Percentiles rank a stretch among this genome's conserved stretches.
These are phyloP conservation scores for Rhododendron williamsianum DNA, from an alignment of 148 eudicot genomes.

Conservation along the genomic window DNA sequence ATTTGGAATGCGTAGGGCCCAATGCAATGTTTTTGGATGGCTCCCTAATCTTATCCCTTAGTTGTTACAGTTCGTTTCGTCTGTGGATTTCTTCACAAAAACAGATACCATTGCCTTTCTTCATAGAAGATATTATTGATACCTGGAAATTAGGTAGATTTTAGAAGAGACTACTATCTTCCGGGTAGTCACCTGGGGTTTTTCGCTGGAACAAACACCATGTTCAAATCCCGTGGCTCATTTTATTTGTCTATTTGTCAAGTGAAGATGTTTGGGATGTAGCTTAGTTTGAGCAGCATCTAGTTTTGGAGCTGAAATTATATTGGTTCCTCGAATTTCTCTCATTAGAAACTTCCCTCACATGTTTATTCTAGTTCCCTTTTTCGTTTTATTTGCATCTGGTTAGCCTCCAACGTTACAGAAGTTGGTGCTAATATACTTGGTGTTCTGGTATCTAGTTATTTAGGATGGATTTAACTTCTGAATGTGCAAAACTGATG, in stretches of 20 bases:
- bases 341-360: not conserved
- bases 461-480: not conserved
- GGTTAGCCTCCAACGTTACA: not conserved
- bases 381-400: not conserved
- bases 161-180: not conserved
- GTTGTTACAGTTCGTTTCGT: too few relatives aligned
- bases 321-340: not conserved
- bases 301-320: not conserved
- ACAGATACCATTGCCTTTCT: too few relatives aligned
- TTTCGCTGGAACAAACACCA: not conserved
- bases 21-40: not conserved
- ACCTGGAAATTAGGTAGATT: not conserved
- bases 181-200: not conserved
- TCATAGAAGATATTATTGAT: too few relatives aligned
- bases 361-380: not conserved
- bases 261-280: not conserved
- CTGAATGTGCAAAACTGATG: not conserved
- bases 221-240: not conserved
- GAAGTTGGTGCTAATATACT: not conserved
- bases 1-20: not conserved
- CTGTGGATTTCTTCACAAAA: too few relatives aligned
- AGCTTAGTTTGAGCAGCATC: constrained; percentile 10
- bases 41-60: too few relatives aligned
- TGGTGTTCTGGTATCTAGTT: not conserved
- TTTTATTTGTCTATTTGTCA: not conserved